Evolutionary conservation across 768 basidiomycete species (phyloP).

Genomic region (Lactarius deliciosus): DNA sequence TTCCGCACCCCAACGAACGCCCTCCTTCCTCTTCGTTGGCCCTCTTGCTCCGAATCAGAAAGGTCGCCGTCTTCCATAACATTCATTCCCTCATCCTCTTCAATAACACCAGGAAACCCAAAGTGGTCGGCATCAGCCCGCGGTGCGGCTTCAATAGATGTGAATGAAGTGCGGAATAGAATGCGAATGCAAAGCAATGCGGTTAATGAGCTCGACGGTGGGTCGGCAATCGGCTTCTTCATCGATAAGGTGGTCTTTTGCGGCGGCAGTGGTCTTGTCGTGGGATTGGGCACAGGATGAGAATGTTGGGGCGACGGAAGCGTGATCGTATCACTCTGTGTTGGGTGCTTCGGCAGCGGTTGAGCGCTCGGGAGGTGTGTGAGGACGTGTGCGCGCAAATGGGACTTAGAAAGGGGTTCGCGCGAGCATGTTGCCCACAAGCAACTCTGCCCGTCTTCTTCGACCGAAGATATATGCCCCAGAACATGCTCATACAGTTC

Average conservation of each 20-base stretch:
- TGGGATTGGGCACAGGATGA: slow-evolving; percentile 62
- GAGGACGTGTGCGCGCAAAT: slow-evolving; percentile 65
- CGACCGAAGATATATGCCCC: slow-evolving; percentile 45
- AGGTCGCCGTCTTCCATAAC: slow-evolving; percentile 31
- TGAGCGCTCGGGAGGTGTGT: slow-evolving; percentile 72
- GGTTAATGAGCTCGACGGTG: slow-evolving; percentile 72
- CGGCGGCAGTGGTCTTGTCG: slow-evolving; percentile 69
- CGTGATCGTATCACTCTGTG: slow-evolving; percentile 73
- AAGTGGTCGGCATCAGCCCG: slow-evolving; percentile 82
- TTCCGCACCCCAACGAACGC: slow-evolving; percentile 65
- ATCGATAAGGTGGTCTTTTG: slow-evolving; percentile 60
- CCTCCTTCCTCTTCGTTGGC: slow-evolving; percentile 66
- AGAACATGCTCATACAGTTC: slow-evolving; percentile 75
- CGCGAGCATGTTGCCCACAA: slow-evolving; percentile 70
- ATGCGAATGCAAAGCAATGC: slow-evolving; percentile 82
- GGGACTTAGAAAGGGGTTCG: slow-evolving; percentile 45
- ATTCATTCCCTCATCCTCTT: slow-evolving; percentile 72
- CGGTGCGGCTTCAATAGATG: slow-evolving; percentile 63
- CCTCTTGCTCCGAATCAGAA: slow-evolving; percentile 54
- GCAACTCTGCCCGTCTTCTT: slow-evolving; percentile 53
- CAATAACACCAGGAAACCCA: slow-evolving; percentile 82
- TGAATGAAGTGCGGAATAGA: slow-evolving; percentile 78
- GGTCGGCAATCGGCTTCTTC: slow-evolving; percentile 56
- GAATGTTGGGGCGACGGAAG: slow-evolving; percentile 54
- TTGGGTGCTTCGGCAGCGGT: slow-evolving; percentile 55